phyloP scores from a whole-genome alignment of 2,329 filamentous ascomycete species.

The Biscogniauxia mediterranea region DNA sequence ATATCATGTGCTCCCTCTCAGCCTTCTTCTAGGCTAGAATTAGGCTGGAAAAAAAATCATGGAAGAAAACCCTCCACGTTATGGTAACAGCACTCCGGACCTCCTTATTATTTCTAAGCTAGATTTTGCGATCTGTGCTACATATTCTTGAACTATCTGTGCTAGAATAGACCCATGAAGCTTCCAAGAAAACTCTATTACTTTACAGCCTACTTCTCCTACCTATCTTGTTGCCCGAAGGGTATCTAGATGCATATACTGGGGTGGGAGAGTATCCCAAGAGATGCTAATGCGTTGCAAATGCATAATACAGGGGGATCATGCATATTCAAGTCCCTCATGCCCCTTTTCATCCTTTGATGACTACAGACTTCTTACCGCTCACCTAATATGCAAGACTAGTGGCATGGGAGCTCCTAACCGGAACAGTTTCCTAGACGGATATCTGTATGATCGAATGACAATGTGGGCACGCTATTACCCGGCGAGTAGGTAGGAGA shows the following conservation, averaged over 20 bases:
- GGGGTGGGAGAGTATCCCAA: neutral
- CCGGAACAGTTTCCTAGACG: neutral
- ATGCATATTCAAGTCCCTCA: neutral
- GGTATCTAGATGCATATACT: neutral
- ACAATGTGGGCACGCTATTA: neutral
- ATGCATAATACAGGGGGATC: neutral
- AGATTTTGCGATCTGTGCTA: neutral
- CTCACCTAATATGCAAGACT: neutral
- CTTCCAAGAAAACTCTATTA: neutral
- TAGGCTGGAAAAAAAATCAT: no score
- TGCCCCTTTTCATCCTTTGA: neutral
- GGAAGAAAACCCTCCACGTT: neutral
- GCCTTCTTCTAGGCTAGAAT: neutral
- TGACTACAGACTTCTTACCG: neutral
- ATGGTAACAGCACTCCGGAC: neutral
- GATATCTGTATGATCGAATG: no score
- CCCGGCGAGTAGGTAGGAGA: neutral
- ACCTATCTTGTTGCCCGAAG: neutral
- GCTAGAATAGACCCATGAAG: neutral
- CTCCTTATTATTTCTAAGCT: neutral
- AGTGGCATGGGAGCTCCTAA: neutral
- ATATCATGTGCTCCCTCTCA: neutral
- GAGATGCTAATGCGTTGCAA: neutral
- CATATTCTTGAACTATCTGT: neutral
- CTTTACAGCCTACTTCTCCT: neutral